Evolutionary conservation across 192 early-diverging fungal genomes (phyloP).

Genomic region (Backusella liffmaniae): DNA sequence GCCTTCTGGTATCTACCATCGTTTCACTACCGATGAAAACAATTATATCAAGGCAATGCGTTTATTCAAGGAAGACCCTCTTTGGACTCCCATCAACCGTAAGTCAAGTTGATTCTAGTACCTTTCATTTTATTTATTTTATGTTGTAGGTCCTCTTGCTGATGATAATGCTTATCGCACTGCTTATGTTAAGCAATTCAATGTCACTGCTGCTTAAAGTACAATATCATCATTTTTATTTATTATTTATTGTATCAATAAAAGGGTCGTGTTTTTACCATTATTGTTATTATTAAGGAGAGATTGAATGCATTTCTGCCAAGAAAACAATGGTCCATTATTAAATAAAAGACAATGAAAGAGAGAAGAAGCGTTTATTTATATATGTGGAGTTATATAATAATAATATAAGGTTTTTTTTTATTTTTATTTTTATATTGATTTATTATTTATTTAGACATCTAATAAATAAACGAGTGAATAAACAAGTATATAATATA

Average conservation of each 20-base stretch:
- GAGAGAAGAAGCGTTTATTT: background rate
- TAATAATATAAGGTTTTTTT: background rate
- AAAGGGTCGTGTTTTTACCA: background rate
- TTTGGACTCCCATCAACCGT: constrained; percentile 82
- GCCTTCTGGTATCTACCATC: constrained; percentile 95
- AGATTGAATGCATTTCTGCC: background rate
- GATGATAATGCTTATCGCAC: constrained; percentile 57
- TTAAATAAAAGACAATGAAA: background rate
- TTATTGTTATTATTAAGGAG: background rate
- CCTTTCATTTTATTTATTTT: background rate
- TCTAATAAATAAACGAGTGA: background rate
- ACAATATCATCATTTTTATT: no score
- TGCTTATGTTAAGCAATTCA: constrained; percentile 45
- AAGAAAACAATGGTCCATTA: background rate
- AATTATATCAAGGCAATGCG: constrained; percentile 91
- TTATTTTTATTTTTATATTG: background rate
- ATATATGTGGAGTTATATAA: background rate
- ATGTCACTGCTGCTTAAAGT: background rate
- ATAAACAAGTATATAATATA: background rate
- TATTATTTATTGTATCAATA: background rate
- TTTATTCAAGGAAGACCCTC: constrained; percentile 77
- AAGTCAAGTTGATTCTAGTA: constrained; percentile 9
- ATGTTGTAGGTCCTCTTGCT: constrained; percentile 40
- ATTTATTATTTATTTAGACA: constrained; percentile 22
- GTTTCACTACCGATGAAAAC: constrained; percentile 86